A percentile compares a stretch with the other conserved stretches of the same genome.
Conservation (phyloP, 1,139 yeast genomes). For the Lodderomyces jiufengensis region DNA sequence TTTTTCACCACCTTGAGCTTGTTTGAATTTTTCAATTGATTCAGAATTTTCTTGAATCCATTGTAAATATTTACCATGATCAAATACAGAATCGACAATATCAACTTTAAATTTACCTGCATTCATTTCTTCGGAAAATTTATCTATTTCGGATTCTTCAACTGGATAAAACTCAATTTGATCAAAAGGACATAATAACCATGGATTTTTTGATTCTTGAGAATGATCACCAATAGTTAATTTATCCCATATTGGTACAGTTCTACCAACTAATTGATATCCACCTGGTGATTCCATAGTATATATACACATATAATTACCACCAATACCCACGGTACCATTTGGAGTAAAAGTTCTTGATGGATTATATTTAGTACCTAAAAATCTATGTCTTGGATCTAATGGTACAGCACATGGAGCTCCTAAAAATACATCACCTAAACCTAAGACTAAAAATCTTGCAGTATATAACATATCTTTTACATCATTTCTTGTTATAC, state of each 20-base stretch:
- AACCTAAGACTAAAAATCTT: slow-evolving; percentile 84
- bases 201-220: slow-evolving; percentile 57
- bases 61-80: slow-evolving; percentile 69
- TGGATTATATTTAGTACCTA: slow-evolving; percentile 94
- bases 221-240: slow-evolving; percentile 70
- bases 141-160: slow-evolving; percentile 74
- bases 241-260: slow-evolving; percentile 97
- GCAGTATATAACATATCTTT: slow-evolving; percentile 84
- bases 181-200: slow-evolving; percentile 90
- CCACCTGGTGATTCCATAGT: slow-evolving; percentile 99
- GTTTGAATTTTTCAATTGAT: slow-evolving; percentile 68
- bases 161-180: slow-evolving; percentile 94
- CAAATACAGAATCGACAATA: slow-evolving; percentile 73
- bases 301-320: slow-evolving; percentile 97
- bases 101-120: slow-evolving; percentile 80
- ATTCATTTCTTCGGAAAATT: slow-evolving; percentile 65
- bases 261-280: slow-evolving; percentile 92
- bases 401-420: slow-evolving; percentile 98
- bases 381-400: slow-evolving; percentile 89
- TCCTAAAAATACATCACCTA: slow-evolving; percentile 96
- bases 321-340: slow-evolving; percentile 97
- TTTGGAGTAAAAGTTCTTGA: slow-evolving; percentile 94
- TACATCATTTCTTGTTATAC: slow-evolving; percentile 70
- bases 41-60: slow-evolving; percentile 75
- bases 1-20: slow-evolving; percentile 71